Evolutionary conservation across 2,329 filamentous ascomycete species (phyloP).

Genomic region (Colletotrichum higginsianum): DNA sequence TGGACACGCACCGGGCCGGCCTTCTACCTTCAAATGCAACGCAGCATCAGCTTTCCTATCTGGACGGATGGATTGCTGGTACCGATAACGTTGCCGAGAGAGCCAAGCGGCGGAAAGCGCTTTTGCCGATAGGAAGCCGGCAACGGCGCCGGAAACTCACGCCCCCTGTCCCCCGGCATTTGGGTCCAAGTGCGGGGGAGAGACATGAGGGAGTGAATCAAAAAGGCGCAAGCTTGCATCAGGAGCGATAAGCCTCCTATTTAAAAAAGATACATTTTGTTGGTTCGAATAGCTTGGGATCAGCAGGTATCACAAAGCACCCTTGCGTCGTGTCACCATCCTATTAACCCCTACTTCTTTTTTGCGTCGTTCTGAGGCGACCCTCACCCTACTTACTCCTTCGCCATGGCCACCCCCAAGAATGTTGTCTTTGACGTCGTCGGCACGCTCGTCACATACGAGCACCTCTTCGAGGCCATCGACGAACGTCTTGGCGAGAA

Average conservation of each 20-base stretch:
- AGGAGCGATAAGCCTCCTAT: conserved; percentile 18
- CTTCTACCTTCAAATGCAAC: neutral
- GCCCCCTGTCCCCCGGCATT: neutral
- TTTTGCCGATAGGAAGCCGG: conserved; percentile 10
- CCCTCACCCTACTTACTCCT: neutral
- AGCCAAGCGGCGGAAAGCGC: neutral
- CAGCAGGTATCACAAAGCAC: neutral
- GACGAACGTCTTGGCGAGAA: conserved; percentile 57
- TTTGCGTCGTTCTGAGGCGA: neutral
- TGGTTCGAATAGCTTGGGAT: neutral
- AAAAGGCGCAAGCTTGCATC: neutral
- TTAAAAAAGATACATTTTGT: conserved; percentile 15
- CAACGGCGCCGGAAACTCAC: conserved; percentile 7
- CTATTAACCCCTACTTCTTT: neutral
- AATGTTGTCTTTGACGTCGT: conserved; percentile 68
- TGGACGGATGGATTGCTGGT: neutral
- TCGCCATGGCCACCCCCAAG: conserved; percentile 47
- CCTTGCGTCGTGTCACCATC: neutral
- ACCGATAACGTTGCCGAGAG: neutral
- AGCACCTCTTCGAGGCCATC: conserved; percentile 59
- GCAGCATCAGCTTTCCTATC: neutral
- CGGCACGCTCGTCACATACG: conserved; percentile 64
- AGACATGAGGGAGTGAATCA: neutral
- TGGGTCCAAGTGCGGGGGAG: conserved; percentile 22
- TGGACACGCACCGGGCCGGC: conserved; percentile 8